phyloP scores from a whole-genome alignment of 768 basidiomycete genomes.

The Exidia glandulosa region DNA sequence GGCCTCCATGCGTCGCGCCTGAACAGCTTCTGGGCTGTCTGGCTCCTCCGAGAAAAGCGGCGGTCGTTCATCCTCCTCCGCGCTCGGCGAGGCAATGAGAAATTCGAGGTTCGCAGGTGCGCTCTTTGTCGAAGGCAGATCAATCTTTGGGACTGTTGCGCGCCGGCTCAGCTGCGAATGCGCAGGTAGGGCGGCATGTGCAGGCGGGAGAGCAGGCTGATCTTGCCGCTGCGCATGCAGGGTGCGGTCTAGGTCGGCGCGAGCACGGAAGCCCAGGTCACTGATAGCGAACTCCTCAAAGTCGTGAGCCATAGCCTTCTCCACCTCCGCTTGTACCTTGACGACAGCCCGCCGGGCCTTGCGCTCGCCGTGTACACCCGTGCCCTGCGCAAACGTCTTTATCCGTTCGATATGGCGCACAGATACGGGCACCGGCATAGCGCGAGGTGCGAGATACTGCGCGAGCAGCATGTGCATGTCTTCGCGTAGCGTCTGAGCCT shows the following conservation, averaged over 20 bases:
- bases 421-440: slow-evolving; percentile 45
- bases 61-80: slow-evolving; percentile 47
- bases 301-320: slow-evolving; percentile 83
- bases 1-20: slow-evolving; percentile 84
- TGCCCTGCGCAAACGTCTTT: slow-evolving; percentile 47
- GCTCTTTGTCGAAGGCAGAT: not conserved
- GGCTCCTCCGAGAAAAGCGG: slow-evolving; percentile 71
- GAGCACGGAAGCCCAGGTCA: slow-evolving; percentile 86
- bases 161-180: not conserved
- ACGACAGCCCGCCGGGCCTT: slow-evolving; percentile 71
- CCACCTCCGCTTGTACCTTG: slow-evolving; percentile 74
- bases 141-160: not conserved
- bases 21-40: slow-evolving; percentile 41
- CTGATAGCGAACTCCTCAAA: slow-evolving; percentile 82
- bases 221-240: not conserved
- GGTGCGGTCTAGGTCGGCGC: slow-evolving; percentile 41
- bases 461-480: slow-evolving; percentile 80
- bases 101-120: slow-evolving; percentile 51
- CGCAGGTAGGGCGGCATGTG: not conserved
- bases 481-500: slow-evolving; percentile 57
- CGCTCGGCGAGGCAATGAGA: slow-evolving; percentile 59
- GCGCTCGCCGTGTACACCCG: slow-evolving; percentile 34
- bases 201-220: not conserved
- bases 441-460: slow-evolving; percentile 42
- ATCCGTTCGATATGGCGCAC: slow-evolving; percentile 63